Conservation (phyloP, 345 rosid genomes). For the Pseudoturritis turrita region DNA sequence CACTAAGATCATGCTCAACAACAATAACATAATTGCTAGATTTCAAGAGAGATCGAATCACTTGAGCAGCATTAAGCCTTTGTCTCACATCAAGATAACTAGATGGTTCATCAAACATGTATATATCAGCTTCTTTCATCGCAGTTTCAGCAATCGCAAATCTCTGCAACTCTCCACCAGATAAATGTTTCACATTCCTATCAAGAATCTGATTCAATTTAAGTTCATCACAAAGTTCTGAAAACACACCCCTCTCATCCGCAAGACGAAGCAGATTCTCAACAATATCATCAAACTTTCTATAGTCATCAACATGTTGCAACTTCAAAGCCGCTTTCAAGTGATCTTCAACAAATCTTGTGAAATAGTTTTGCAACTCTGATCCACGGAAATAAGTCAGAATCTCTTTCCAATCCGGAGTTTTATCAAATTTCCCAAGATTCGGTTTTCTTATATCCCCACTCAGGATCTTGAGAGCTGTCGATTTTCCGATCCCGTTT, state of each 20-base stretch:
- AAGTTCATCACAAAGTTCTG: neutral
- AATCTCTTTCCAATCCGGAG: neutral
- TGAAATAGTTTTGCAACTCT: constrained; percentile 4
- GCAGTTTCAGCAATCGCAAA: neutral
- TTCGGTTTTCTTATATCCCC: no score
- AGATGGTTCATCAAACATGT: constrained; percentile 10
- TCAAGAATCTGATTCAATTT: neutral
- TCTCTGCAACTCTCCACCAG: constrained; percentile 14
- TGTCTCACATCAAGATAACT: neutral
- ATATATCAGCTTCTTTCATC: neutral
- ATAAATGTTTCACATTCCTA: neutral
- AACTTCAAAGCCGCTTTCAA: neutral
- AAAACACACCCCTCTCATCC: neutral
- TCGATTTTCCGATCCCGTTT: no score
- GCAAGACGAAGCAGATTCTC: neutral
- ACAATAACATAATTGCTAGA: neutral
- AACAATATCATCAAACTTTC: neutral
- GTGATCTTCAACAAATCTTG: neutral
- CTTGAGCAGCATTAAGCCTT: constrained; percentile 1
- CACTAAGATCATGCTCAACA: constrained; percentile 6
- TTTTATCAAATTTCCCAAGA: no score
- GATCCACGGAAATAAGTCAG: neutral
- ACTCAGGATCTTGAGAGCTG: no score
- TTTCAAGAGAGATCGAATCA: neutral
- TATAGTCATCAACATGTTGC: neutral